Percentiles rank a stretch among this genome's conserved stretches.
Evolutionary conservation across 805 yeast species (phyloP).

Genomic region (Wickerhamomyces chambardii): DNA sequence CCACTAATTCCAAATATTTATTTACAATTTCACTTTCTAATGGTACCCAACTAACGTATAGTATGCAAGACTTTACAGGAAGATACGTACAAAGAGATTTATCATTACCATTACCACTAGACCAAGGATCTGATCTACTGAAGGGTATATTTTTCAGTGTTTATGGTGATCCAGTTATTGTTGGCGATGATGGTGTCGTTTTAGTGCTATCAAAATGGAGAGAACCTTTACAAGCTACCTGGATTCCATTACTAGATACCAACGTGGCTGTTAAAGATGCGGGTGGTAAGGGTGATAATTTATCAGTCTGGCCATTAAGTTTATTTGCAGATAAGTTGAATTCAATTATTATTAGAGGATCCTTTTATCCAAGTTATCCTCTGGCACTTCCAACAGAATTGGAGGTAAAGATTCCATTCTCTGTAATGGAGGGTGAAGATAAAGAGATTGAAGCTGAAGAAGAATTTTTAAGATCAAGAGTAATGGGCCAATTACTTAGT

Average conservation of each 20-base stretch:
- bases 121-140: constrained; percentile 21
- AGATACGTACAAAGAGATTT: constrained; percentile 37
- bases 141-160: constrained; percentile 78
- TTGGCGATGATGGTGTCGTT: constrained; percentile 70
- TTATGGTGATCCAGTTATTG: constrained; percentile 84
- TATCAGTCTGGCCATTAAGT: constrained; percentile 86
- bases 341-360: constrained; percentile 69
- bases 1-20: constrained; percentile 18
- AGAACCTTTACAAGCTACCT: constrained; percentile 60
- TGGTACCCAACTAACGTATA: constrained; percentile 22
- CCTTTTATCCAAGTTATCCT: constrained; percentile 72
- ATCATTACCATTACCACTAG: constrained; percentile 30
- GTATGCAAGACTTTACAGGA: constrained; percentile 39
- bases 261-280: constrained; percentile 36
- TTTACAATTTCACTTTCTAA: constrained; percentile 22
- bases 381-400: constrained; percentile 78
- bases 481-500: constrained; percentile 51
- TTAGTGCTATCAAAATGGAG: constrained; percentile 75
- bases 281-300: constrained; percentile 42
- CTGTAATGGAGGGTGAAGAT: constrained; percentile 9
- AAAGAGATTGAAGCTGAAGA: constrained; percentile 39
- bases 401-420: constrained; percentile 58
- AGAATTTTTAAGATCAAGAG: constrained; percentile 47
- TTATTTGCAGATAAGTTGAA: constrained; percentile 58
- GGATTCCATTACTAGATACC: constrained; percentile 76